Conservation (phyloP, 1,284 basidiomycete genomes). For the Stereum hirsutum region DNA sequence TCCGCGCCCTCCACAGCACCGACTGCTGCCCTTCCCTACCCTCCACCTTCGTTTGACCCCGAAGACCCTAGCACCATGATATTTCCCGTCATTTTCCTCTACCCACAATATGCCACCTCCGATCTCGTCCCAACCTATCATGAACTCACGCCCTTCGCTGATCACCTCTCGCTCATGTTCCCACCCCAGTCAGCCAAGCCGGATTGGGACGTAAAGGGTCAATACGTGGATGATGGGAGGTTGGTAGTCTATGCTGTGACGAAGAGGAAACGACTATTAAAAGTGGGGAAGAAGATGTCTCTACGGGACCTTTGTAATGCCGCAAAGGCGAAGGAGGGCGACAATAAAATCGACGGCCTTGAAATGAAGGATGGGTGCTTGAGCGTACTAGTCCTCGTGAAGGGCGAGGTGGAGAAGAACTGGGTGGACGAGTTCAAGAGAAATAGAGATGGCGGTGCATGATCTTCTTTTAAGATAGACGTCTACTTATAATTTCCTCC, state of each 20-base stretch:
- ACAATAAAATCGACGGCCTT: slow-evolving; percentile 69
- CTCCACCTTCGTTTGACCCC: slow-evolving; percentile 55
- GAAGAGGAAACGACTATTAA: slow-evolving; percentile 65
- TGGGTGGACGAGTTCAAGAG: slow-evolving; percentile 92
- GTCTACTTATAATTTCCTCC: too few relatives aligned
- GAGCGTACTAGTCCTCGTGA: slow-evolving; percentile 80
- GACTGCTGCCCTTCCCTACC: slow-evolving; percentile 43
- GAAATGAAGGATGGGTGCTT: slow-evolving; percentile 83
- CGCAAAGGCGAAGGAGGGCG: slow-evolving; percentile 49
- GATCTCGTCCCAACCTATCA: slow-evolving; percentile 85
- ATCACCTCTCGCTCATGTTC: slow-evolving; percentile 80
- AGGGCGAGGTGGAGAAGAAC: slow-evolving; percentile 70
- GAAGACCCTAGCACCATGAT: slow-evolving; percentile 61
- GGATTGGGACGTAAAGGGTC: slow-evolving; percentile 70
- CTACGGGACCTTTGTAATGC: slow-evolving; percentile 68
- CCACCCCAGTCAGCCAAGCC: slow-evolving; percentile 54
- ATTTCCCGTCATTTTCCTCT: slow-evolving; percentile 87
- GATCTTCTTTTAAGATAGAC: too few relatives aligned
- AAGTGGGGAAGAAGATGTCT: slow-evolving; percentile 85
- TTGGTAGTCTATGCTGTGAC: slow-evolving; percentile 85
- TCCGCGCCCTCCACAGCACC: slow-evolving; percentile 54
- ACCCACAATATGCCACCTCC: slow-evolving; percentile 83
- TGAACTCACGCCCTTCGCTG: slow-evolving; percentile 77
- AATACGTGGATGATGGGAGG: slow-evolving; percentile 62
- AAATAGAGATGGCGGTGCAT: slow-evolving; percentile 31